Base-by-base conservation (phyloP, 2,329 filamentous ascomycete genomes). In the Arthrobotrys iridis region DNA sequence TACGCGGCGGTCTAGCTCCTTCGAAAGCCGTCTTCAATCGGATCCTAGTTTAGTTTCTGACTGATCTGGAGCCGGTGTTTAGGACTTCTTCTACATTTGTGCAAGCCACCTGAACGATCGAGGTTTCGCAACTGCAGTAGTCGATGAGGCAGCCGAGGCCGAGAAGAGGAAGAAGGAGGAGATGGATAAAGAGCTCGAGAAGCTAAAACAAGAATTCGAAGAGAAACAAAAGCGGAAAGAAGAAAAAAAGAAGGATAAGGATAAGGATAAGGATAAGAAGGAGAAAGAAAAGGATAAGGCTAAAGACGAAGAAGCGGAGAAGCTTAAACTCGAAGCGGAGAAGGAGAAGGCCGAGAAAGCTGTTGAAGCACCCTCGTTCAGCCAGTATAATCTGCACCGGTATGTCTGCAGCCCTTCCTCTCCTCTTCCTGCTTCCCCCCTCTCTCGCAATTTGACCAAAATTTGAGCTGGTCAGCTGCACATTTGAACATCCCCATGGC, bases 21-120 rank as follows among this genome's bases (percentile, higher is more conserved):
- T n/a, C 28, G 45, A 48, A 52, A 22, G 15, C 65, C 72, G 50
- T 58, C 57, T 60, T 45, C 24, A 28, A 40, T 60, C 70, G 50
- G 50, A 60, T 48, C 35, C 41, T 26, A 26, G 15, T 11, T 62
- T 63, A 57, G 46, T 43, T n/a, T 57, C 30, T 62, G 45, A 65
- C 62, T 74, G 70, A 74, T n/a, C n/a, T 52, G 28, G 37, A 48
- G 11, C 60, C 20, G 43, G 43, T 35, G 15, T 48, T 57, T 52
- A 90, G 88, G 93, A 97, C 81, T 96, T 93, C 83, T 98, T 99
- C 84, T 97, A 96, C 81, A 88, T 96, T 46, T 99, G 95, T 79
- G 86, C 89, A 4, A 85, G 87, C 30, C 95, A 99, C 82, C 84
- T 98, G 6, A 92, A 91, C 80, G 95, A 98, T 80, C 85, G 85